These are phyloP conservation scores for Cucurbitaria berberidis DNA, from an alignment of 2,329 filamentous ascomycete genomes.

Conservation along the genomic window DNA sequence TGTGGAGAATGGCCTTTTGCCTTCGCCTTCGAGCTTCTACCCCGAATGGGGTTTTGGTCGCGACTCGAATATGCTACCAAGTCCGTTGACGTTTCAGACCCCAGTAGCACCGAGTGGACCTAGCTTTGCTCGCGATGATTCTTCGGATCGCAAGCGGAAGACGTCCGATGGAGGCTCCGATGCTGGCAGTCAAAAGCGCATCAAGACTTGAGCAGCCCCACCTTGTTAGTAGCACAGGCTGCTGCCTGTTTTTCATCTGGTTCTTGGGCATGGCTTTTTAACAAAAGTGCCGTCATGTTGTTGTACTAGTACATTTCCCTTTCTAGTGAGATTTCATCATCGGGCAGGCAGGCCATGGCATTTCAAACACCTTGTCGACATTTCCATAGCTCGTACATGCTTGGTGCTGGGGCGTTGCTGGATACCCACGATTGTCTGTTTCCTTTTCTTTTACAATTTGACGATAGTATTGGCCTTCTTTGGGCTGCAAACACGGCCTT, in stretches of 20 bases:
- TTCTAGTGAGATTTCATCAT: constrained; percentile 6
- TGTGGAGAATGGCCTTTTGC: constrained; percentile 83
- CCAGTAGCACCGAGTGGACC: constrained; percentile 61
- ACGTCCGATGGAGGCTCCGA: constrained; percentile 49
- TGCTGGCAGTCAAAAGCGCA: constrained; percentile 44
- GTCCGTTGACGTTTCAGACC: constrained; percentile 90
- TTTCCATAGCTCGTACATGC: constrained; percentile 13
- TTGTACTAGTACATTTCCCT: constrained; percentile 15
- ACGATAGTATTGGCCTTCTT: constrained; percentile 7
- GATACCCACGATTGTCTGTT: constrained; percentile 31
- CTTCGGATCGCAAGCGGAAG: constrained; percentile 49
- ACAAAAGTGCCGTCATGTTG: neutral
- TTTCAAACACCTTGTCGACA: constrained; percentile 5
- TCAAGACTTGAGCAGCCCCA: constrained; percentile 38
- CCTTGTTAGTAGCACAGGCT: constrained; percentile 6
- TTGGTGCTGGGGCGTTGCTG: constrained; percentile 28
- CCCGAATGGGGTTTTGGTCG: constrained; percentile 83
- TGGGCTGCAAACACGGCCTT: constrained; percentile 5
- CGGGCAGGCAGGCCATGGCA: constrained; percentile 17
- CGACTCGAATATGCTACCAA: constrained; percentile 87
- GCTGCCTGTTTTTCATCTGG: neutral
- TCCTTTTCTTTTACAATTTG: constrained; percentile 24
- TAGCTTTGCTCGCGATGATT: constrained; percentile 53
- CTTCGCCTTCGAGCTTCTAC: constrained; percentile 91
- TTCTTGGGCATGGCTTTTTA: constrained; percentile 1